Conservation (phyloP, 2,329 filamentous ascomycete genomes). For the Coniella lustricola region DNA sequence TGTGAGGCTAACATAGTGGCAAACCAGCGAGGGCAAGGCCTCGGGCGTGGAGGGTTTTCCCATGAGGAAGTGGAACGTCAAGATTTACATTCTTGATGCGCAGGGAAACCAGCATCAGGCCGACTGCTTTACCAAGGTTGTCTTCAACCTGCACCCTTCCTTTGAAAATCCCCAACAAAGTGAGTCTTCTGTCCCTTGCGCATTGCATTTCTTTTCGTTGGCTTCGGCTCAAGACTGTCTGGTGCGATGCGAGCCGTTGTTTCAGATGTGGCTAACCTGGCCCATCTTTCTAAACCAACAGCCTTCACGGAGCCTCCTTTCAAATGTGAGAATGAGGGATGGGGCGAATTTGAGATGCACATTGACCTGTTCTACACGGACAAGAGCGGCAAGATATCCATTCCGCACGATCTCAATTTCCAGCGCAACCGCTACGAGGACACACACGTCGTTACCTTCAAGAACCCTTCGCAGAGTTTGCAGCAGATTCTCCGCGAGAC, state of each 20-base stretch:
- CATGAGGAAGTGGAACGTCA: conserved; percentile 87
- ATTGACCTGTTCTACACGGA: conserved; percentile 78
- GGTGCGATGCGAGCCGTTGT: neutral
- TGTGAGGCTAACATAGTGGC: conserved; percentile 18
- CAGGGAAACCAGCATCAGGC: conserved; percentile 78
- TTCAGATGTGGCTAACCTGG: conserved; percentile 14
- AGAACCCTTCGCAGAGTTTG: conserved; percentile 85
- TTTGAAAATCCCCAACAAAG: conserved; percentile 84
- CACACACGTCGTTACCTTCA: conserved; percentile 75
- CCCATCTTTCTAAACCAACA: conserved; percentile 27
- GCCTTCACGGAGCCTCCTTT: conserved; percentile 82
- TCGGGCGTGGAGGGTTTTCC: conserved; percentile 82
- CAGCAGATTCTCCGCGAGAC: conserved; percentile 74
- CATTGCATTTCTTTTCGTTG: neutral
- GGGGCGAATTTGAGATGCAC: conserved; percentile 96
- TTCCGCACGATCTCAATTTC: conserved; percentile 92
- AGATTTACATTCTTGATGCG: conserved; percentile 77
- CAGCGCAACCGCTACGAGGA: conserved; percentile 72
- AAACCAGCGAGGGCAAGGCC: conserved; percentile 59
- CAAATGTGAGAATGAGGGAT: conserved; percentile 85
- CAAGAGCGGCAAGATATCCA: conserved; percentile 72
- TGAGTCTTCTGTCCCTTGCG: conserved; percentile 39
- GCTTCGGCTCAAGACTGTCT: too few species aligned
- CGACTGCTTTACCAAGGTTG: conserved; percentile 82
- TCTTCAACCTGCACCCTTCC: conserved; percentile 88